Evolutionary conservation across 495 filamentous ascomycete species (phyloP).

Genomic region (Hypoxylon rickii): DNA sequence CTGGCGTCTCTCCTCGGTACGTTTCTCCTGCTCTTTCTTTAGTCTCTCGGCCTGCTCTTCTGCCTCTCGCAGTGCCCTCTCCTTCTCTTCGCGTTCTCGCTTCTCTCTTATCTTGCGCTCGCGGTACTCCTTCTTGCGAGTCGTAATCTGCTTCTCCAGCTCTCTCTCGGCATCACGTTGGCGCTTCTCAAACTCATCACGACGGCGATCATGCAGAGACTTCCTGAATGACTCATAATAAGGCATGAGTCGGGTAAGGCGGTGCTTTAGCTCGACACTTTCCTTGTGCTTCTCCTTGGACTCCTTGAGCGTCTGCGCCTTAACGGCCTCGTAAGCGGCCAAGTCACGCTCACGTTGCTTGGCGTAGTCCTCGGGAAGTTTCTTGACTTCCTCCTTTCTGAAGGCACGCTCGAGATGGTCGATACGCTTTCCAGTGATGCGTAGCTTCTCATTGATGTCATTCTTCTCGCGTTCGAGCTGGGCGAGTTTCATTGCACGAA

Average conservation of each 20-base stretch:
- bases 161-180: slow-evolving; percentile 87
- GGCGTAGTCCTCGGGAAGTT: slow-evolving; percentile 84
- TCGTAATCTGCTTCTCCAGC: slow-evolving; percentile 83
- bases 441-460: slow-evolving; percentile 83
- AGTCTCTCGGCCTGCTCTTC: slow-evolving; percentile 79
- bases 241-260: slow-evolving; percentile 78
- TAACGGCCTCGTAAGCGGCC: slow-evolving; percentile 76
- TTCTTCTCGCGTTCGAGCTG: slow-evolving; percentile 98
- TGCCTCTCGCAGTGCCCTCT: slow-evolving; percentile 75
- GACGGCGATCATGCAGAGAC: slow-evolving; percentile 79
- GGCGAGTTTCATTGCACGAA: slow-evolving; percentile 91
- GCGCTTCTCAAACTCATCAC: slow-evolving; percentile 93
- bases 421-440: slow-evolving; percentile 91
- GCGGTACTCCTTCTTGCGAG: slow-evolving; percentile 79
- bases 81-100: slow-evolving; percentile 79
- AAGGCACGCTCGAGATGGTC: slow-evolving; percentile 98
- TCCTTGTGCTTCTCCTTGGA: slow-evolving; percentile 84
- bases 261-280: slow-evolving; percentile 89
- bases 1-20: slow-evolving; percentile 67
- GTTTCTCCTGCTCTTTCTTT: slow-evolving; percentile 76
- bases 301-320: slow-evolving; percentile 75
- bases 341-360: slow-evolving; percentile 79
- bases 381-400: slow-evolving; percentile 91
- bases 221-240: slow-evolving; percentile 80
- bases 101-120: slow-evolving; percentile 77